Evolutionary conservation across 2,329 filamentous ascomycete genomes (phyloP).

Genomic region (Fusarium beomiforme): DNA sequence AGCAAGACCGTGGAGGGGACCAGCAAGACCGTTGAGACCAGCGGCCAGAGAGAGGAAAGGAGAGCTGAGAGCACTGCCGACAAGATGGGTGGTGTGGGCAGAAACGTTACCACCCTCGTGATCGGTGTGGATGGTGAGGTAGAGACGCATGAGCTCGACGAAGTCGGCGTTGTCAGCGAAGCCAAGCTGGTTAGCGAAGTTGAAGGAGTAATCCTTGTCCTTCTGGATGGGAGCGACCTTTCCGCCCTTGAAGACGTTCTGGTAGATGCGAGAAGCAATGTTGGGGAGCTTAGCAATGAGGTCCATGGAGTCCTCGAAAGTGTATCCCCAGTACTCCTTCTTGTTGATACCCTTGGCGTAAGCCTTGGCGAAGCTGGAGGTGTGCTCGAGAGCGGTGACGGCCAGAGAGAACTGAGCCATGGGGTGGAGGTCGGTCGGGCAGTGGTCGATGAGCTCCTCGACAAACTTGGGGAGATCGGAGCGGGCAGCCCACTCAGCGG

Average conservation of each 20-base stretch:
- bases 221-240: conserved; percentile 96
- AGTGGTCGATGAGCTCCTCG: conserved; percentile 99
- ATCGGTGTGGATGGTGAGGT: conserved; percentile 99
- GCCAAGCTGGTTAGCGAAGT: conserved; percentile 99
- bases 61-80: conserved; percentile 95
- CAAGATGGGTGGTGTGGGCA: conserved; percentile 98
- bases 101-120: conserved; percentile 99
- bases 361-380: conserved; percentile 96
- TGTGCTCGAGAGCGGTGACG: conserved; percentile 97
- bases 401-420: conserved; percentile 99
- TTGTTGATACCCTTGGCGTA: conserved; percentile 99
- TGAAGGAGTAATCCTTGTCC: conserved; percentile 99
- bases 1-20: conserved; percentile 97
- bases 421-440: conserved; percentile 97
- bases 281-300: conserved; percentile 99
- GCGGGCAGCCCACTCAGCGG: conserved; percentile 98
- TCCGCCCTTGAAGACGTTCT: conserved; percentile 99
- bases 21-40: conserved; percentile 97
- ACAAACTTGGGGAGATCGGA: conserved; percentile 97
- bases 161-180: conserved; percentile 97
- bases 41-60: conserved; percentile 96
- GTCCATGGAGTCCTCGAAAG: conserved; percentile 99
- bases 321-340: conserved; percentile 99
- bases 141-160: conserved; percentile 96
- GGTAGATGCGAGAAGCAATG: conserved; percentile 98